Evolutionary conservation across 306 rosid species (phyloP).

Genomic region (Herpetospermum pedunculosum): DNA sequence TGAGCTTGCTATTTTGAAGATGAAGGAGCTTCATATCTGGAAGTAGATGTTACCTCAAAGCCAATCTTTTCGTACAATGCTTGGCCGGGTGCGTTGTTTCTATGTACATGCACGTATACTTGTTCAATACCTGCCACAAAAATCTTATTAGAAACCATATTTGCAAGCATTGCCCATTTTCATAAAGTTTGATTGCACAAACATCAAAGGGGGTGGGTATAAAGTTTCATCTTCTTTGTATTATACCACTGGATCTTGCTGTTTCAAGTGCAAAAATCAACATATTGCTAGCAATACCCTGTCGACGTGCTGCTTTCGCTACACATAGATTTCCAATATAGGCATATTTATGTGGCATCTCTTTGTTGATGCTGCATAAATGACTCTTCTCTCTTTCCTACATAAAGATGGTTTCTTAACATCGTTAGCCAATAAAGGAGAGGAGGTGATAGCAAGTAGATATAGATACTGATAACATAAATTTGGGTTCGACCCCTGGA

Average conservation of each 20-base stretch:
- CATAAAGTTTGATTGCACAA: background rate
- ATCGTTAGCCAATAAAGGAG: background rate
- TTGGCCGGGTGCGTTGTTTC: conserved; percentile 43
- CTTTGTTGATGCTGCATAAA: conserved; percentile 40
- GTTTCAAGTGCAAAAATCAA: conserved; percentile 60
- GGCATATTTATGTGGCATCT: conserved; percentile 46
- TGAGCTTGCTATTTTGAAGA: no score
- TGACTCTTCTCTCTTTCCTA: conserved; percentile 66
- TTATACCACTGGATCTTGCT: conserved; percentile 53
- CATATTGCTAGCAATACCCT: conserved; percentile 76
- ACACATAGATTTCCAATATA: conserved; percentile 82
- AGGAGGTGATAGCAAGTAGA: background rate
- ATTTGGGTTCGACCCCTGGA: conserved; percentile 55
- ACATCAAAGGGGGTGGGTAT: background rate
- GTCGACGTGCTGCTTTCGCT: conserved; percentile 58
- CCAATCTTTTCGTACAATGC: conserved; percentile 61
- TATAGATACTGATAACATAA: background rate
- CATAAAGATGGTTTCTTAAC: background rate
- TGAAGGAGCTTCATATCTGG: background rate
- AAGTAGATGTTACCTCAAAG: conserved; percentile 45
- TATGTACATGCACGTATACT: conserved; percentile 68
- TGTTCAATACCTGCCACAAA: conserved; percentile 40
- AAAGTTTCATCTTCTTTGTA: background rate
- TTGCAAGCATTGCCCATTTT: background rate
- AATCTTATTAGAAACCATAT: background rate